Evolutionary conservation across 2,329 filamentous ascomycete species (phyloP).

Genomic region (Fusarium redolens): DNA sequence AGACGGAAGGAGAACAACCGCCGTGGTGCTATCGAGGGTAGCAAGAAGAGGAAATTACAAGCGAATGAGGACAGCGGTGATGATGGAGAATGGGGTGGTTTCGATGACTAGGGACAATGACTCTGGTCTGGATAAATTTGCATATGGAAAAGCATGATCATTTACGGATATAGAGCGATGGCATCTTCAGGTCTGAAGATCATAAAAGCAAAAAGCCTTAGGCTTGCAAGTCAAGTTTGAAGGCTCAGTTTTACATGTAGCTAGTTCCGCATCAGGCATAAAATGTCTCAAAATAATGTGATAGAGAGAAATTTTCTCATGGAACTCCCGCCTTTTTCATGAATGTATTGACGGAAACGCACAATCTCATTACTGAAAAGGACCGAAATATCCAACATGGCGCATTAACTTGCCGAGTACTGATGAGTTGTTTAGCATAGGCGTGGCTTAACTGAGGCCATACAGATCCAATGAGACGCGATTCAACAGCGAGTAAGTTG

Average conservation of each 20-base stretch:
- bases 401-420: neutral
- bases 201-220: slow-evolving; percentile 7
- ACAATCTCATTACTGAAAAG: neutral
- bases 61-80: slow-evolving; percentile 39
- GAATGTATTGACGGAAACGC: slow-evolving; percentile 6
- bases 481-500: neutral
- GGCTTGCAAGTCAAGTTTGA: neutral
- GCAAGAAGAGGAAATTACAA: slow-evolving; percentile 64
- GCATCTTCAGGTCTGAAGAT: neutral
- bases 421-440: neutral
- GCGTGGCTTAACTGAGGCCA: neutral
- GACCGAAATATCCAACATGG: neutral
- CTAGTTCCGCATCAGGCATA: slow-evolving; percentile 1
- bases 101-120: slow-evolving; percentile 49
- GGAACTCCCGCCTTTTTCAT: slow-evolving; percentile 3
- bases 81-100: slow-evolving; percentile 60
- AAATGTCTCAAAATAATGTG: slow-evolving; percentile 3
- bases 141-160: neutral
- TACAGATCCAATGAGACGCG: neutral
- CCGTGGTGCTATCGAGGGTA: slow-evolving; percentile 70
- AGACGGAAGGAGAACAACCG: slow-evolving; percentile 74
- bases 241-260: neutral
- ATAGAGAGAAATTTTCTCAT: neutral
- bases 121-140: neutral
- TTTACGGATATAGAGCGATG: neutral